These are phyloP conservation scores for Macrolepiota dolichaula DNA, from an alignment of 768 basidiomycete species.

Conservation along the genomic window DNA sequence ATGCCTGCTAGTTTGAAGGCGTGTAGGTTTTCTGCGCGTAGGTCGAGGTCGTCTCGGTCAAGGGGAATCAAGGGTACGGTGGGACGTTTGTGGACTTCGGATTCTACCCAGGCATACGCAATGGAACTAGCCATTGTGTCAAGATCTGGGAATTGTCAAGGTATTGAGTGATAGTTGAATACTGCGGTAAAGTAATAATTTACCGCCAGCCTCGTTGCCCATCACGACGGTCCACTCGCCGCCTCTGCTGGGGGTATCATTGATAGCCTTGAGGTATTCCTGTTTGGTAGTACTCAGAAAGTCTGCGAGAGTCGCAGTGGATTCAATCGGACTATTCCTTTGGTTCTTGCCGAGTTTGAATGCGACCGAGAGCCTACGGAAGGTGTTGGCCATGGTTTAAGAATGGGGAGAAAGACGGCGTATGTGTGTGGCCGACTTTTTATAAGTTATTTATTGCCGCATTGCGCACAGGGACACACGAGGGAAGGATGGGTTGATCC, in stretches of 20 bases:
- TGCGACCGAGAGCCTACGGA: constrained; percentile 35
- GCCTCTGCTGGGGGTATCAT: constrained; percentile 36
- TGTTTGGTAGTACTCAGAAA: constrained; percentile 44
- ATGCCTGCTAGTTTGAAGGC: constrained; percentile 65
- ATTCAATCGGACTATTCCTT: constrained; percentile 11
- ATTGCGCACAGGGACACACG: not conserved
- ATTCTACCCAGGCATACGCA: constrained; percentile 75
- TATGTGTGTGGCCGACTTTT: too few species aligned
- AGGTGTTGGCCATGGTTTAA: constrained; percentile 20
- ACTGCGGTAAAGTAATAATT: not conserved
- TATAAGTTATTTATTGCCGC: too few species aligned
- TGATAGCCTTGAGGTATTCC: constrained; percentile 56
- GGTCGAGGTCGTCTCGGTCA: constrained; percentile 58
- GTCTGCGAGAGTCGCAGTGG: constrained; percentile 21
- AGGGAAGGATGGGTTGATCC: not conserved
- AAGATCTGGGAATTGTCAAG: too few species aligned
- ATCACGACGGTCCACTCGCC: constrained; percentile 81
- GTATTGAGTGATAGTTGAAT: not conserved
- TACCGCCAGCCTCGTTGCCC: constrained; percentile 98
- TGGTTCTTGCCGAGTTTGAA: constrained; percentile 26
- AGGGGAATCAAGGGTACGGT: constrained; percentile 75
- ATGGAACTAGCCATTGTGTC: constrained; percentile 87
- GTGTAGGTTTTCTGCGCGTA: constrained; percentile 86
- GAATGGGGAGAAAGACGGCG: too few species aligned
- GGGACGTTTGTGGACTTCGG: constrained; percentile 48